Evolutionary conservation across 2,329 filamentous ascomycete genomes (phyloP).

Genomic region (Verticillium dahliae): DNA sequence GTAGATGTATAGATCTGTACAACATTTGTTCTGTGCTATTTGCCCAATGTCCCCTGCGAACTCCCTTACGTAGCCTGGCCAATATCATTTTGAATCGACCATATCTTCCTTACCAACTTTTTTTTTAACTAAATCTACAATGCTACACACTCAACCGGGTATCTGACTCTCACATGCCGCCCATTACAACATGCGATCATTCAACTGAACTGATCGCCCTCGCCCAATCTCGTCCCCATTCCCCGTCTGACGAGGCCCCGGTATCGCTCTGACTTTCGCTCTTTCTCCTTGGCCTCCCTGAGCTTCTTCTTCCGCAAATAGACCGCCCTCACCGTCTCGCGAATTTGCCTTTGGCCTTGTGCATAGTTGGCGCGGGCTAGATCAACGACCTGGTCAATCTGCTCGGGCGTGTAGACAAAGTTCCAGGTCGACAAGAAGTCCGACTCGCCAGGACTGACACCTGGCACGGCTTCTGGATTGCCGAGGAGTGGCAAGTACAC

Average conservation of each 20-base stretch:
- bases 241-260: conserved; percentile 43
- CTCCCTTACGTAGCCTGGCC: background rate
- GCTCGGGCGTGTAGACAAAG: conserved; percentile 86
- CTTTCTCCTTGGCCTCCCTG: conserved; percentile 47
- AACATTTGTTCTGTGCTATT: background rate
- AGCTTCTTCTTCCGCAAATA: conserved; percentile 83
- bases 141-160: background rate
- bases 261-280: conserved; percentile 29
- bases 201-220: conserved; percentile 60
- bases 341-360: conserved; percentile 74
- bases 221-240: conserved; percentile 48
- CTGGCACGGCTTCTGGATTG: conserved; percentile 65
- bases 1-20: conserved; percentile 4
- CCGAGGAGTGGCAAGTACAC: conserved; percentile 86
- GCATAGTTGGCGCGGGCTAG: conserved; percentile 82
- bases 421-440: conserved; percentile 98
- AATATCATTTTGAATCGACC: background rate
- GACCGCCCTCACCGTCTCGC: conserved; percentile 73
- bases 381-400: conserved; percentile 78
- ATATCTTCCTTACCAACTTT: background rate
- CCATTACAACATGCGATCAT: background rate
- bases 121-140: background rate
- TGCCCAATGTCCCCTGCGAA: background rate
- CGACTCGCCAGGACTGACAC: conserved; percentile 73
- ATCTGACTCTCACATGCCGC: background rate